These are phyloP conservation scores for Eimeria necatrix DNA, from an alignment of 169 alveolate genomes.

Conservation along the genomic window DNA sequence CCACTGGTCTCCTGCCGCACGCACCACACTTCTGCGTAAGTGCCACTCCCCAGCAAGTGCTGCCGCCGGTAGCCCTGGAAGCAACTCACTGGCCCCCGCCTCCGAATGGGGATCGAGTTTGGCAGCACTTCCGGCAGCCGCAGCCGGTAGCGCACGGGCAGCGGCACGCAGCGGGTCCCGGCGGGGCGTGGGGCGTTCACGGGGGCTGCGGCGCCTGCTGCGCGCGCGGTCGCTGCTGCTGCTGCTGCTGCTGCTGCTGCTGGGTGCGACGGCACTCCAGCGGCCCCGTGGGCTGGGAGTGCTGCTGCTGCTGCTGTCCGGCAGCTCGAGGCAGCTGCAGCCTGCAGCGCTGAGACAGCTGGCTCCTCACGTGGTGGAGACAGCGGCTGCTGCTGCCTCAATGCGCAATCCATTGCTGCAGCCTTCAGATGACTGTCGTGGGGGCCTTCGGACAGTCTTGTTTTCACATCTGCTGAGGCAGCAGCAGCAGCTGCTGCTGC, in stretches of 20 bases:
- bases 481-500: not conserved
- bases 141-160: conserved; percentile 13
- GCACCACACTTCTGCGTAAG: conserved; percentile 91
- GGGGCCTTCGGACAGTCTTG: not conserved
- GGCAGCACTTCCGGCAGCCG: conserved; percentile 62
- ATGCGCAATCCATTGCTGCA: too few species aligned
- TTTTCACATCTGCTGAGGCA: not conserved
- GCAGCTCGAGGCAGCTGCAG: not conserved
- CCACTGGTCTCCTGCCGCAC: conserved; percentile 86
- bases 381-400: not conserved
- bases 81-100: conserved; percentile 45
- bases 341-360: not conserved
- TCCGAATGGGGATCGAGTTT: conserved; percentile 64
- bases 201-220: not conserved
- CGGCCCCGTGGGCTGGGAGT: not conserved
- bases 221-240: not conserved
- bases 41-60: conserved; percentile 86
- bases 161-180: not conserved
- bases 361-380: not conserved
- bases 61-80: conserved; percentile 65
- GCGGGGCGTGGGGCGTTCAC: not conserved
- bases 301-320: not conserved
- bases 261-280: not conserved
- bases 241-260: not conserved
- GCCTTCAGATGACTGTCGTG: not conserved